These are phyloP conservation scores for Kitagawia praeruptora DNA, from an alignment of 129 eudicot species.

Conservation along the genomic window DNA sequence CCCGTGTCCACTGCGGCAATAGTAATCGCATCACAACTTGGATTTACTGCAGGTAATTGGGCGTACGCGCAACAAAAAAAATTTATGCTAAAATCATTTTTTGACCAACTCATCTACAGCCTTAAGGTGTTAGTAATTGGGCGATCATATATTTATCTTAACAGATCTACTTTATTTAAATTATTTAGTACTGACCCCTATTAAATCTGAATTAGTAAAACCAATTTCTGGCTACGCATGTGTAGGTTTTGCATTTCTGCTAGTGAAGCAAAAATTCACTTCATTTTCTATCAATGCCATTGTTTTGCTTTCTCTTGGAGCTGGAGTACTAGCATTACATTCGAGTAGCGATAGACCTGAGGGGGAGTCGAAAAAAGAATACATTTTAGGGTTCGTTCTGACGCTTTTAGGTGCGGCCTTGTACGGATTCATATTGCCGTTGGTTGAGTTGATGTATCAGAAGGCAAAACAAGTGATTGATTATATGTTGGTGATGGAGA, in stretches of 20 bases:
- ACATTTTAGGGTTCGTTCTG: slow-evolving; percentile 14
- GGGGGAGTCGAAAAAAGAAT: slow-evolving; percentile 20
- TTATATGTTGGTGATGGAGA: slow-evolving; percentile 32
- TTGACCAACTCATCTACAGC: too few relatives aligned
- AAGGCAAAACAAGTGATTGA: slow-evolving; percentile 21
- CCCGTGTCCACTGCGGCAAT: slow-evolving; percentile 15
- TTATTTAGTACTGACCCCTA: too few relatives aligned
- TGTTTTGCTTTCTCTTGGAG: slow-evolving; percentile 14
- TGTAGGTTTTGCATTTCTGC: slow-evolving; percentile 12
- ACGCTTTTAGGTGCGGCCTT: slow-evolving; percentile 6
- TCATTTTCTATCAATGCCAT: slow-evolving; percentile 18
- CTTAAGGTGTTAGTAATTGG: too few relatives aligned
- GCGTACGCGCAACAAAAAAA: background rate
- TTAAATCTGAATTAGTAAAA: background rate
- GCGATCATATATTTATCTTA: too few relatives aligned
- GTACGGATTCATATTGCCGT: slow-evolving; percentile 11
- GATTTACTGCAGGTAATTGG: slow-evolving; percentile 15
- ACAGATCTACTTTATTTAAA: background rate
- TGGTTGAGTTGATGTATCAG: slow-evolving; percentile 21
- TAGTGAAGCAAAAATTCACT: slow-evolving; percentile 20
- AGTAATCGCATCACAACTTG: slow-evolving; percentile 19
- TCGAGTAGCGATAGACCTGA: slow-evolving; percentile 17
- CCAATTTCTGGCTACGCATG: background rate
- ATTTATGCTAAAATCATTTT: too few relatives aligned
- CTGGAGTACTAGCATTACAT: slow-evolving; percentile 21